Evolutionary conservation across 139 green algal genomes (phyloP), one percentile per base, ranked within the genome.

Genomic region (Marvania coccoides): DNA sequence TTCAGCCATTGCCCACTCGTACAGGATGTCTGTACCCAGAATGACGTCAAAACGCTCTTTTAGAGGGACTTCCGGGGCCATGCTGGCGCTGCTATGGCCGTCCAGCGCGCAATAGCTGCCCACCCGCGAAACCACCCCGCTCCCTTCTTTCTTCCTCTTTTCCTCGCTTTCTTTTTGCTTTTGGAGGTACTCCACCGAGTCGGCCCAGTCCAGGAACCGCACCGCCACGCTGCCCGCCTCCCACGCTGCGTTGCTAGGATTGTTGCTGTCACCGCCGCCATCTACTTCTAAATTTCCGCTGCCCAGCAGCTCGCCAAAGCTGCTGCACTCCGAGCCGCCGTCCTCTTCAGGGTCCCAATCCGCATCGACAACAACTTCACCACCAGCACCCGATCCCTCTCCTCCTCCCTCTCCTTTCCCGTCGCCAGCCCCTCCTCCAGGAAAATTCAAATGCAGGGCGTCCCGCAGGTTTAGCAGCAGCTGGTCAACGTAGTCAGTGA

Each of bases 21-120:
- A 94, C 73, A 94, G 76, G 8, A 92, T 70, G 57, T 94, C 87
- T 5, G 76, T 87, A 0, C 81, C 87, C 23, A 94, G 51, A 3
- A 94, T 73, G 0, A 93, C 62, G 0, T 75, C 46, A 65, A 85
- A 94, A 4, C 45, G 63, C 29, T 83, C 70, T 26, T 40, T 24
- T 0, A 30, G n/a, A 2, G 53, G 47, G 6, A 89, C 38, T 0
- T 26, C 3, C 2, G 82, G 83, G 1, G 75, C 68, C 4, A 42
- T 6, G 19, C 3, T 26, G 23, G 35, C 12, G 8, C 34, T 29
- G 46, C 46, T 58, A 9, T 26, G 12, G 36, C 59, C 59, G 40
- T 66, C 59, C n/a, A 66, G 23, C n/a, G 55, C 12, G 28, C 12
- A 14, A 28, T 59, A 31, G 48, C 19, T 51, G 42, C 42, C 19